phyloP scores from a whole-genome alignment of 768 basidiomycete species.

The Tylopilus rubrobrunneus region DNA sequence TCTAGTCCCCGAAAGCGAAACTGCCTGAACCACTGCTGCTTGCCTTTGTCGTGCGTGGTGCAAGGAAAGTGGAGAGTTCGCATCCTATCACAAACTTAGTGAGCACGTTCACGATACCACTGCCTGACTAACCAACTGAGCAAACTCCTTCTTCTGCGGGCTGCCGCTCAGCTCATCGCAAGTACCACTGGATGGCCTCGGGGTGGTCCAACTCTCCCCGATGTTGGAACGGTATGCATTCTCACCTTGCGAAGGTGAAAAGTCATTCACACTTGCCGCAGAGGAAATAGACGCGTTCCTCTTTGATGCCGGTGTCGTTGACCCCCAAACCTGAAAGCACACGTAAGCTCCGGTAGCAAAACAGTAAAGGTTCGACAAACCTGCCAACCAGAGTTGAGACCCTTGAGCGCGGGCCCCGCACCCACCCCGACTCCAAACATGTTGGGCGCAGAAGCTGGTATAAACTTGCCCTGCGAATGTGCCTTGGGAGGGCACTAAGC shows the following conservation, averaged over 20 bases:
- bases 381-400: slow-evolving; percentile 65
- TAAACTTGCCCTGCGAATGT: slow-evolving; percentile 45
- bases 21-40: slow-evolving; percentile 34
- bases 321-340: slow-evolving; percentile 53
- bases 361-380: slow-evolving; percentile 34
- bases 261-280: slow-evolving; percentile 47
- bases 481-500: slow-evolving; percentile 23
- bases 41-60: slow-evolving; percentile 48
- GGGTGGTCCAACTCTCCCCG: slow-evolving; percentile 48
- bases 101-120: slow-evolving; percentile 1
- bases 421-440: slow-evolving; percentile 53
- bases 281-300: slow-evolving; percentile 65
- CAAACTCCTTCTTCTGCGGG: slow-evolving; percentile 48
- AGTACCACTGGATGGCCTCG: slow-evolving; percentile 48
- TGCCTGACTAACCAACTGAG: slow-evolving; percentile 41
- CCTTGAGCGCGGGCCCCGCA: slow-evolving; percentile 45
- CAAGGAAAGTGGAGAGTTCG: slow-evolving; percentile 37
- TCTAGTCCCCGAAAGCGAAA: slow-evolving; percentile 38
- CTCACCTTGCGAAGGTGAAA: slow-evolving; percentile 44
- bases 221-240: slow-evolving; percentile 43
- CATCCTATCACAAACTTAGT: slow-evolving; percentile 35
- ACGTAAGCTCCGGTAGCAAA: slow-evolving; percentile 7
- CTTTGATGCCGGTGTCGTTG: slow-evolving; percentile 44
- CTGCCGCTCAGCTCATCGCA: slow-evolving; percentile 57
- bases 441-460: slow-evolving; percentile 38